Base-by-base conservation (phyloP, 1,139 yeast species). In the Geotrichum cucujoidarum region DNA sequence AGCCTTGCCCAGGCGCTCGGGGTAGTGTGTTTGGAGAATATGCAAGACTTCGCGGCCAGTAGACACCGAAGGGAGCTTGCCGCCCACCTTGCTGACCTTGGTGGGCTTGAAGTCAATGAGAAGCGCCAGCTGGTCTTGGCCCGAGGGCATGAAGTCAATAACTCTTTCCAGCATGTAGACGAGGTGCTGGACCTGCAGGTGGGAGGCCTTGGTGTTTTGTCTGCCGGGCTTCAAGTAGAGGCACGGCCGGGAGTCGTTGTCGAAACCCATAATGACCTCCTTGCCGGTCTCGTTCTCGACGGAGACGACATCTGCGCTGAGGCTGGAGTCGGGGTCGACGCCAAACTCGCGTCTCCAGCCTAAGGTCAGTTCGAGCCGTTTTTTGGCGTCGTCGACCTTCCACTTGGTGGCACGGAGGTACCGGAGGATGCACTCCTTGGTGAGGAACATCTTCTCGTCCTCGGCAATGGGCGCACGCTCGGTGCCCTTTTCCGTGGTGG, bases 271-370 rank as follows among this genome's bases (percentile, higher is more conserved):
- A 51, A 89, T 80, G 33, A 90, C 80, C 61, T 90, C 85, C 64
- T 92, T 92, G 40, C 98, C 98, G 0, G 95, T 82, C 60, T 75
- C 81, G 64, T 84, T 84, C 68, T 90, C 97, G 1, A 70, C 73
- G 4, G 76, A 75, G 1, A 86, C 84, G 37, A 77, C 58, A 4
- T 81, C 87, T 1, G 89, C 71, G 1, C 83, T 77, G 42, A 88
- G 77, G 53, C 60, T 65, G 60, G 58, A 56, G 76, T 44, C 74
- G 66, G 82, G 76, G 29, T 79, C 78, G 25, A 89, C 83, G 10
- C 97, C 97, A 64, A 88, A 90, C 47, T 87, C 87, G 57, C 97
- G 78, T 69, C 97, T 78, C 97, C 97, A 92, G 3, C 86, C 78
- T 14, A 92, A 57, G 0, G 97, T 83, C 21, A 78, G 78, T 57